Base-by-base conservation (phyloP, 805 yeast species). In the Myxozyma udenii region DNA sequence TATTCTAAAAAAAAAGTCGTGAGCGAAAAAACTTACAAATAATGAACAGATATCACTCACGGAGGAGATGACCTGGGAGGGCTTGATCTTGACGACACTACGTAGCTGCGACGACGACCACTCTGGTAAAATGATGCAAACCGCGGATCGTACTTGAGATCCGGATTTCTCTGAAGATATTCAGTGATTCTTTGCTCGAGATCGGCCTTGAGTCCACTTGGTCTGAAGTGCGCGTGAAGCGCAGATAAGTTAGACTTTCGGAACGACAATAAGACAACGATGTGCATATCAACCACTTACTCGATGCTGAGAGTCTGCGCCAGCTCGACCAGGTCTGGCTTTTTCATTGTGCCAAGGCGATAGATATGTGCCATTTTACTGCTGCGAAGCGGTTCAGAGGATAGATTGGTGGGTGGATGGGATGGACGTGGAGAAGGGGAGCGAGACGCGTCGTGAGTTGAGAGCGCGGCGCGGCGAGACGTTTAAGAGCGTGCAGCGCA, bases 241-340 rank as follows among this genome's bases (percentile, higher is more conserved):
- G 21, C 11, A 12, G 33, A 3, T 14, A 44, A 42, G 7, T 32
- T 16, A 6, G 32, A 9, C 33, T 38, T 24, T 18, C 4, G 11
- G 21, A 23, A 21, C 21, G 33, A 19, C 21, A 16, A 4, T n/a
- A n/a, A n/a, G n/a, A n/a, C n/a, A n/a, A n/a, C n/a, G n/a, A n/a
- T n/a, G n/a, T n/a, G n/a, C n/a, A n/a, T n/a, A n/a, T n/a, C n/a
- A n/a, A n/a, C 14, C 19, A 48, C 72, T 22, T 58, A 70, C 74
- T 58, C 60, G 47, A 74, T 55, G 25, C 66, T 65, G 53, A 74
- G 67, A 33, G 63, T 64, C 14, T 61, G 52, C 19, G 76, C 74
- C 43, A 74, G 60, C 18, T 64, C 65, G 48, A 68, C 66, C 45
- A 74, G 67, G 21, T 67, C 68, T 28, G 64, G 62, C 64, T 74